phyloP scores from a whole-genome alignment of 192 early-diverging fungal species.

The Entophlyctis luteolus region DNA sequence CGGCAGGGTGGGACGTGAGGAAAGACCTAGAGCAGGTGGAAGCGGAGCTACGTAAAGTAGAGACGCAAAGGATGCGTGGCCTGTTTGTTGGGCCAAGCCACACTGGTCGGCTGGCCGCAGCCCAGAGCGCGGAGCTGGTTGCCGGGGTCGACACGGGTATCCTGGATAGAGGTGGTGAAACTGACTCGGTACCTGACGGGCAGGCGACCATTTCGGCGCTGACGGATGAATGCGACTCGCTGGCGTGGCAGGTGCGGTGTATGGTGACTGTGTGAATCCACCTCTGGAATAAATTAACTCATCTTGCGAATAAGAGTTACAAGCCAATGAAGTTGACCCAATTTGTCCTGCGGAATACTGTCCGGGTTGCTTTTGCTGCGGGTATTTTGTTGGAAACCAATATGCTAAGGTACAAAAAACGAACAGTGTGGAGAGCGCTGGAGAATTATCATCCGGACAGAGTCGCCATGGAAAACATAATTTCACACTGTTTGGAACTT shows the following conservation, averaged over 20 bases:
- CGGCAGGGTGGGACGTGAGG: conserved; percentile 12
- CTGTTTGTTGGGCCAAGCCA: neutral
- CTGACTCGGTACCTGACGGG: conserved; percentile 17
- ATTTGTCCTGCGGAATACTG: no score
- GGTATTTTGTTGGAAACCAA: no score
- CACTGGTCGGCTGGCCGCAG: neutral
- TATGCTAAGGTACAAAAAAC: no score
- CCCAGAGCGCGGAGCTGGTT: neutral
- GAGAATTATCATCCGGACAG: no score
- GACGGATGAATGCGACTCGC: conserved; percentile 28
- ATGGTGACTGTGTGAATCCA: no score
- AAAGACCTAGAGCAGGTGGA: conserved; percentile 4
- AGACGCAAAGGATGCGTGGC: neutral
- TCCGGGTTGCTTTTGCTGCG: no score
- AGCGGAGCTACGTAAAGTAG: conserved; percentile 3
- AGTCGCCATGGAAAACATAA: no score
- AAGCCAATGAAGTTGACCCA: no score
- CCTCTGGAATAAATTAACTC: no score
- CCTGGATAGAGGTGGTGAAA: neutral
- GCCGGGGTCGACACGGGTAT: neutral
- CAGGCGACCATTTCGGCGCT: conserved; percentile 16
- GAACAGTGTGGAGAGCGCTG: no score
- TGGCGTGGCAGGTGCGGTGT: conserved; percentile 10
- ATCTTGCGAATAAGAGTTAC: no score
- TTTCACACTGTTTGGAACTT: no score